Evolutionary conservation across 345 rosid species (phyloP), one percentile per base, ranked within the genome.

Genomic region (Euphorbia peplus): DNA sequence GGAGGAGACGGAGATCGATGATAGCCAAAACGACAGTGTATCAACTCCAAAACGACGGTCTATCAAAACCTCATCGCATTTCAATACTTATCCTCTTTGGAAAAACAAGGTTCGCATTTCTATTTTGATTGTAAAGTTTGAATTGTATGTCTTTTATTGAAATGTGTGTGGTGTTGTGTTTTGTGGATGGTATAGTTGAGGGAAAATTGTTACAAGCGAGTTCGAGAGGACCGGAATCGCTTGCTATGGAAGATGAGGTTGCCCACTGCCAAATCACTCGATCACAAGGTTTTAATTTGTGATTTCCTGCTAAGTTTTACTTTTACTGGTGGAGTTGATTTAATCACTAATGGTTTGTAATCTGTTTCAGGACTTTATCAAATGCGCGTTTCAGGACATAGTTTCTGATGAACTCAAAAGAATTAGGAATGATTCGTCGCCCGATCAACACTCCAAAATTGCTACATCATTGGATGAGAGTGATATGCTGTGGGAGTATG

Each of bases 401-500:
- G 87, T 91, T 62, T 81, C 81, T 46, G 88, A 86, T 81, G 98
- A 95, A 70, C 71, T 91, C 39, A 73, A 86, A 64, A 90, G 81
- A 70, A 68, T 95, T 7, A 79, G 82, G 70, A 75, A 78, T 69
- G 76, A 78, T 69, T 72, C 82, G 2, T 83, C 91, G 1, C 22
- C 69, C 7, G 66, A 74, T 64, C 75, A 75, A 50, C 28, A 42
- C 29, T 63, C 60, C 4, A 71, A 73, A 50, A 51, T 63, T 52
- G 48, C 68, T 47, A 52, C 58, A 29, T 37, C 50, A 26, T 30
- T 65, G 11, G 75, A 78, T 55, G 72, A 57, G 11, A 73, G 63
- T 76, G 96, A 91, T 78, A 73, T 75, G 52, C 70, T 95, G 22
- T 95, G 99, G 97, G 97, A 95, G 72, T 95, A 90, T 70, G 83